phyloP scores from a whole-genome alignment of 2,329 filamentous ascomycete species.

The Cryphonectria carpinicola region DNA sequence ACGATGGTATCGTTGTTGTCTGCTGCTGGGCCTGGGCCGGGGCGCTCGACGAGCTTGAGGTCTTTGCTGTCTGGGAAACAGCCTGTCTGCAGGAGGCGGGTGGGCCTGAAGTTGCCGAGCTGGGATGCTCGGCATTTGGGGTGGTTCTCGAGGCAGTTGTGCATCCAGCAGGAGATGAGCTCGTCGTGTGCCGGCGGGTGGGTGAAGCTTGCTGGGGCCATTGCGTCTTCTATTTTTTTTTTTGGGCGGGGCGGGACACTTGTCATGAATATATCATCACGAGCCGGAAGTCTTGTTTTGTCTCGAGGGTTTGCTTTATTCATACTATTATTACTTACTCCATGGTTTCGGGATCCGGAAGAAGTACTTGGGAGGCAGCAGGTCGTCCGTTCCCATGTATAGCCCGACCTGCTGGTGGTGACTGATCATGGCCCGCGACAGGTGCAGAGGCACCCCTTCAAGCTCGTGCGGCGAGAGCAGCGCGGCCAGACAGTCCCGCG shows the following conservation, averaged over 20 bases:
- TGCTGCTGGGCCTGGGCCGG: too few relatives aligned
- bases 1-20: neutral
- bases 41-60: neutral
- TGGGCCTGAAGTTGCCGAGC: conserved; percentile 5
- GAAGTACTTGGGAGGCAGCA: neutral
- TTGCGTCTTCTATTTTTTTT: neutral
- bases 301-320: too few relatives aligned
- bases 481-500: neutral
- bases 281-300: too few relatives aligned
- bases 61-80: conserved; percentile 4
- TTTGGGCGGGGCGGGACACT: neutral
- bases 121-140: conserved; percentile 1
- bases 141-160: conserved; percentile 3
- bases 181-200: neutral
- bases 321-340: neutral
- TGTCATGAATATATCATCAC: too few relatives aligned
- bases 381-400: neutral
- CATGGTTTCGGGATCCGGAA: neutral
- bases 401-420: neutral
- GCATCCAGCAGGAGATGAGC: conserved; percentile 1
- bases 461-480: neutral
- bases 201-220: neutral
- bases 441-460: neutral
- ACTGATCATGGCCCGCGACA: neutral
- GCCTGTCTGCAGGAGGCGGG: conserved; percentile 6